Evolutionary conservation across 768 basidiomycete genomes (phyloP).

Genomic region (Calvatia gigantea): DNA sequence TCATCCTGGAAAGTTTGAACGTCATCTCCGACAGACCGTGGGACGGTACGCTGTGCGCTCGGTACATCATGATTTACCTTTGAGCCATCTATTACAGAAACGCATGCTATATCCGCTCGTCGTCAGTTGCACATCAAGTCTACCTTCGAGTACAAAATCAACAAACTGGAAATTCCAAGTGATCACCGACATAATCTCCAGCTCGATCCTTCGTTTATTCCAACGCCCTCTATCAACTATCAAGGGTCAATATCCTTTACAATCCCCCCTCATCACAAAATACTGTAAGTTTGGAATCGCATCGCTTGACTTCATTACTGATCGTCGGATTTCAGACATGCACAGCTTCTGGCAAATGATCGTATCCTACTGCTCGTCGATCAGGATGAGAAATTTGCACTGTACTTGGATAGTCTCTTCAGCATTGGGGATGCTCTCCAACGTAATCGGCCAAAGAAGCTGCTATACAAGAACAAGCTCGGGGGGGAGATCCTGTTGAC

Average conservation of each 20-base stretch:
- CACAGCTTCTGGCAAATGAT: conserved; percentile 38
- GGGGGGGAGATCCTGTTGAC: conserved; percentile 41
- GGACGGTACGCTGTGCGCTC: neutral
- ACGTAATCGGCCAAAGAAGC: conserved; percentile 21
- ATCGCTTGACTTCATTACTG: neutral
- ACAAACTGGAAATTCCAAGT: conserved; percentile 27
- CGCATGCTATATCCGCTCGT: neutral
- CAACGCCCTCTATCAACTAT: conserved; percentile 24
- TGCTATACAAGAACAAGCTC: conserved; percentile 41
- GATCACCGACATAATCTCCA: conserved; percentile 34
- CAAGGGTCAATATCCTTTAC: conserved; percentile 23
- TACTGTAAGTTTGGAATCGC: conserved; percentile 28
- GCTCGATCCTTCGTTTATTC: conserved; percentile 28
- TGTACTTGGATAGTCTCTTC: conserved; percentile 35
- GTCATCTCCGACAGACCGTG: neutral
- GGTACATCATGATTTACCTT: neutral
- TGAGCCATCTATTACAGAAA: neutral
- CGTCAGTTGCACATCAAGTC: conserved; percentile 17
- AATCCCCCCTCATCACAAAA: conserved; percentile 16
- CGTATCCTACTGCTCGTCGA: conserved; percentile 40
- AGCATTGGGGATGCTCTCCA: conserved; percentile 29
- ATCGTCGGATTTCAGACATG: conserved; percentile 16
- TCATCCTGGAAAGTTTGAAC: neutral
- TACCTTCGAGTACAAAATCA: conserved; percentile 26
- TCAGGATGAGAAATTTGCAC: conserved; percentile 24